Percentiles rank a stretch among this genome's conserved stretches.
Evolutionary conservation across 352 stramenopile species (phyloP).

Genomic region (Achlya hypogyna): DNA sequence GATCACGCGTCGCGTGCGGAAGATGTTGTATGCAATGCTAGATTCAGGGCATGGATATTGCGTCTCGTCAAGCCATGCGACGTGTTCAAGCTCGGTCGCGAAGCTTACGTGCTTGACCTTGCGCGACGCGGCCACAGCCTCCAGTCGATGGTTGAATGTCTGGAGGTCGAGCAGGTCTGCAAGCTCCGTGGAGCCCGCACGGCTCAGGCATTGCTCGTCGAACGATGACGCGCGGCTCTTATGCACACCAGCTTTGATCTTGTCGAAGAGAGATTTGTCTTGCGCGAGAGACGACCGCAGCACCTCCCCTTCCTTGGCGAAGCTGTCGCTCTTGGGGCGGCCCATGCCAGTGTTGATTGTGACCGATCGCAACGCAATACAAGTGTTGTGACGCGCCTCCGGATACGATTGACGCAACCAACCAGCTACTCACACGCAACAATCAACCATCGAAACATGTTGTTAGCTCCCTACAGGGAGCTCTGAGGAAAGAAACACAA

Average conservation of each 20-base stretch:
- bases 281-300: conserved; percentile 2
- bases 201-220: neutral
- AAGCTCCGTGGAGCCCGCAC: neutral
- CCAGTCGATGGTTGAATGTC: conserved; percentile 9
- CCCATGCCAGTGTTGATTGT: neutral
- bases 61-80: neutral
- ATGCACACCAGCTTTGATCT: neutral
- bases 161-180: conserved; percentile 2
- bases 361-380: neutral
- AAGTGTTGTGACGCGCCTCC: neutral
- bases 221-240: neutral
- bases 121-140: neutral
- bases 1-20: conserved; percentile 5
- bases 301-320: conserved; percentile 6
- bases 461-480: too few species aligned
- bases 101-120: conserved; percentile 6
- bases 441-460: too few species aligned
- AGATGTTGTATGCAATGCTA: neutral
- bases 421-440: too few species aligned
- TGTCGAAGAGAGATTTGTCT: conserved; percentile 8
- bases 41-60: conserved; percentile 4
- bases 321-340: neutral
- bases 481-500: too few species aligned
- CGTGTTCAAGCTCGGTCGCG: neutral
- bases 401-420: neutral